Percentiles rank a stretch among this genome's conserved stretches.
Evolutionary conservation across 2,329 filamentous ascomycete species (phyloP).

Genomic region (Stemphylium beticola): DNA sequence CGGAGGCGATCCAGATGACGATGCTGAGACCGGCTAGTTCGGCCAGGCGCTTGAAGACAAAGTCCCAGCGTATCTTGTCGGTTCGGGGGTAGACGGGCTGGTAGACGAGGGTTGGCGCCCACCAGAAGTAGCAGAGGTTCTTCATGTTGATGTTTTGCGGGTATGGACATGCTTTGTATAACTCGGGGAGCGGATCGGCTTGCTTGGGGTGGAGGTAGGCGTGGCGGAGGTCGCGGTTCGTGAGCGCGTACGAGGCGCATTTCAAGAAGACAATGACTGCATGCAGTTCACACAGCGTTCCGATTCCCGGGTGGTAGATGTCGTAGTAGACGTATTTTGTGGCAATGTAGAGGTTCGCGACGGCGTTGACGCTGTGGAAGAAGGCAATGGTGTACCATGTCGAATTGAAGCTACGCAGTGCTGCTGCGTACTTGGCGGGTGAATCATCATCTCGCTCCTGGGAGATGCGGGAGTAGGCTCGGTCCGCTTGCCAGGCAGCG

Average conservation of each 20-base stretch:
- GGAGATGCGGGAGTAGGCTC: slow-evolving; percentile 63
- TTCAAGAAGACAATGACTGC: slow-evolving; percentile 97
- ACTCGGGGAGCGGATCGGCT: slow-evolving; percentile 73
- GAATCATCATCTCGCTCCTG: slow-evolving; percentile 58
- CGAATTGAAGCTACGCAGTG: slow-evolving; percentile 68
- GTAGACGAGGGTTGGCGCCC: slow-evolving; percentile 94
- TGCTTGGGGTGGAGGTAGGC: slow-evolving; percentile 82
- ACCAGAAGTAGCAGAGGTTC: slow-evolving; percentile 96
- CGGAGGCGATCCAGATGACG: slow-evolving; percentile 94
- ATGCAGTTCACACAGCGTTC: slow-evolving; percentile 87
- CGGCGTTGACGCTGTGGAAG: slow-evolving; percentile 82
- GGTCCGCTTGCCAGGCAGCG: slow-evolving; percentile 79
- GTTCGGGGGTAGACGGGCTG: slow-evolving; percentile 95
- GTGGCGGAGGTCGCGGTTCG: slow-evolving; percentile 92
- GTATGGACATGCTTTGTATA: slow-evolving; percentile 86
- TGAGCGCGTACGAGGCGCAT: slow-evolving; percentile 93
- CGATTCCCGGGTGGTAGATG: slow-evolving; percentile 92
- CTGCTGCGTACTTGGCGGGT: slow-evolving; percentile 63
- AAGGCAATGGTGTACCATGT: slow-evolving; percentile 83
- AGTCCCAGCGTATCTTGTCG: slow-evolving; percentile 80
- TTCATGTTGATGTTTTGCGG: slow-evolving; percentile 86
- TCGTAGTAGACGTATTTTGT: slow-evolving; percentile 87
- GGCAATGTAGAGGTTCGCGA: slow-evolving; percentile 78
- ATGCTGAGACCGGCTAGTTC: slow-evolving; percentile 80
- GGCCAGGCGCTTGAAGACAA: slow-evolving; percentile 80